Evolutionary conservation across 129 eudicot genomes (phyloP), one percentile per base, ranked within the genome.

Genomic region (Deinandra increscens): DNA sequence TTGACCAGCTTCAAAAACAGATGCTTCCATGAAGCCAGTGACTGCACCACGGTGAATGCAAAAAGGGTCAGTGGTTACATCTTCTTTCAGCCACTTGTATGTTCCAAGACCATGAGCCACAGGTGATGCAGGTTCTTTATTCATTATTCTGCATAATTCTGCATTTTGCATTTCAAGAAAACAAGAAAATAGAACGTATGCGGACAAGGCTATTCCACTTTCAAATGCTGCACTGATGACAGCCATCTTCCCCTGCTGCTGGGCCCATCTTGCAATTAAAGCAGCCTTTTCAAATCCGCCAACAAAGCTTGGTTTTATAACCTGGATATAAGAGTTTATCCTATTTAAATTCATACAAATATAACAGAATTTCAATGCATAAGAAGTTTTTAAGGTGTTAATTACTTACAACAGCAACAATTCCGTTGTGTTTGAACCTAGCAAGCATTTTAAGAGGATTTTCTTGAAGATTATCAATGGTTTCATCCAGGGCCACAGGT

Each of bases 41-140:
- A 7, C 9, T 17, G 86, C 70, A 76, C 78, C 71, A 46, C 73
- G 70, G 51, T 22, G 33, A 43, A 89, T 78, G 71, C 64, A 53
- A 23, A 87, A 73, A 38, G 84, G 80, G 39, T 76, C 72, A 7
- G 70, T 37, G 29, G 78, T 71, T 44, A 85, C 83, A 59, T 93
- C 90, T 60, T 93, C 97, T 78, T 64, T 81, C 38, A 93, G 85
- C 99, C 99, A 93, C 41, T 75, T 78, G 74, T 85, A 93, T 23
- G 99, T 93, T 83, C 99, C 99, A 74, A 93, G 95, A 70, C 99
- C 99, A 72, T 93, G 99, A 18, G 92, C 95, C 29, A 83, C 77
- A 36, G 66, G 48, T 10, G 70, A 49, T 23, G 58, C 55, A 15
- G 69, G 75, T 80, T 84, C 84, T 75, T 60, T 83, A 34, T 79